Base-by-base conservation (phyloP, 106 monocot species). In the Gastrodia elata region DNA sequence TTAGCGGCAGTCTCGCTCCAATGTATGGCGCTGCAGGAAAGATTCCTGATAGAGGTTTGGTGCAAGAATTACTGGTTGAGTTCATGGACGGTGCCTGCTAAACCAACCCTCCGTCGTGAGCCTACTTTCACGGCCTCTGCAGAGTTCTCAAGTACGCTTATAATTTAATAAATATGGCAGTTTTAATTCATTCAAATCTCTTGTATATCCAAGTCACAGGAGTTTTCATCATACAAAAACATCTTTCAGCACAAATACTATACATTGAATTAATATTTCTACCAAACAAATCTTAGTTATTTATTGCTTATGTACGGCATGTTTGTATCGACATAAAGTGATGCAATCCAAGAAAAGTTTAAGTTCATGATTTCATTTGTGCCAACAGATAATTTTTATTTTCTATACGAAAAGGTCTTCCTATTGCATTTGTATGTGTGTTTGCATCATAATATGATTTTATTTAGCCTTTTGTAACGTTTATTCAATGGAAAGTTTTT, bases 1-100 rank as follows among this genome's bases (percentile, higher is more conserved):
- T 93, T 25, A 84, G 73, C 34, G 96, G 96, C 3, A 92, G 96
- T 37, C 80, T 81, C 55, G 96, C 96, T 65, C 96, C 96, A 11
- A 73, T 97, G 35, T 97, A 97, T 64, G 96, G 96, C n/a, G 92
- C 92, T 2, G 96, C 96, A 4, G 96, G 92, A 68, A 97, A 86
- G 90, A 92, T 97, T 89, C 96, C 96, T 0, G 92, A 97, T 35
- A 76, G 96, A 64, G 96, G 92, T 39, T 79, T 90, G 74, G 81
- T 97, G 56, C 70, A 68, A 58, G 96, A 97, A 22, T 48, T 97
- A 18, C 61, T 97, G 39, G 72, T 97, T 6, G 96, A 92, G 59
- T 97, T 81, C 86, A 97, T 97, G 96, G 96, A 97, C 59, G 73
- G 75, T 69, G 78, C 85, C 65, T 92, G 95, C 70, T 87, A 80